Conservation (phyloP, 306 rosid genomes). For the Albizia julibrissin region DNA sequence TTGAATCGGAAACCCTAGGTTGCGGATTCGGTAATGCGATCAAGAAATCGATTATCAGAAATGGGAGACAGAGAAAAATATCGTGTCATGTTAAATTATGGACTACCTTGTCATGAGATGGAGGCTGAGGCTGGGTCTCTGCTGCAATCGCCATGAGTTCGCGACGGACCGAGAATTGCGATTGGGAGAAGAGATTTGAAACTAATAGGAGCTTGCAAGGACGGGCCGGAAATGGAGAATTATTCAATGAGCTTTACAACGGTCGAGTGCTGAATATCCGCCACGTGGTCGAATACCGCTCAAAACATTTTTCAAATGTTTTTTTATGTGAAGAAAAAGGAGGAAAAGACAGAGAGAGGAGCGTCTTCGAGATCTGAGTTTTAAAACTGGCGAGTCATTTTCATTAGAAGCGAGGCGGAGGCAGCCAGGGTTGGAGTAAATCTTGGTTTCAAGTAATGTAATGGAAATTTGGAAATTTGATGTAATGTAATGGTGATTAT, state of each 20-base stretch:
- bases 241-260: constrained; percentile 55
- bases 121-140: constrained; percentile 62
- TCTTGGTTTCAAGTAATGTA: too few relatives aligned
- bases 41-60: background rate
- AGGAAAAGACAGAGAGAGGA: background rate
- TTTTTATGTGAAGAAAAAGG: background rate
- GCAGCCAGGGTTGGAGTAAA: background rate
- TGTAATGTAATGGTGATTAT: too few relatives aligned
- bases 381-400: background rate
- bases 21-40: background rate
- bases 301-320: constrained; percentile 43
- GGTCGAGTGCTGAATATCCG: constrained; percentile 72
- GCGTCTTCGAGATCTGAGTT: background rate
- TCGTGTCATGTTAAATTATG: background rate
- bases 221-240: background rate
- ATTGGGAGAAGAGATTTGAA: constrained; percentile 23
- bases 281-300: constrained; percentile 62
- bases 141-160: constrained; percentile 71
- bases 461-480: too few relatives aligned
- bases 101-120: constrained; percentile 58
- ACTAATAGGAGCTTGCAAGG: constrained; percentile 18
- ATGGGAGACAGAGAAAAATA: background rate
- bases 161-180: background rate
- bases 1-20: constrained; percentile 39
- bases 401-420: background rate